Evolutionary conservation across 83 land plant species (phyloP).

Genomic region (Picea abies): DNA sequence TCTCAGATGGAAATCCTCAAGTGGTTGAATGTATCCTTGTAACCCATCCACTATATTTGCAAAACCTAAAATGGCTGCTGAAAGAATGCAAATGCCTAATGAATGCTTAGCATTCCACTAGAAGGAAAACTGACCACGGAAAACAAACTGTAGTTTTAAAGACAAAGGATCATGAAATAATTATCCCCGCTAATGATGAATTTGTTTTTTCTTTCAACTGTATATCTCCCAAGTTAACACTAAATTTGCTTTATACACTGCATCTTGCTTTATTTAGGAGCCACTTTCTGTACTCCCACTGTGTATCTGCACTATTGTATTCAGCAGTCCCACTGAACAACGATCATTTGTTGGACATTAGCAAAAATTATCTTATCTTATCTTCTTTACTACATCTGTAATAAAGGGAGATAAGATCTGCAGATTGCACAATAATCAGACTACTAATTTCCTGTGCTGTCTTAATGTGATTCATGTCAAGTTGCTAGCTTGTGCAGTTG

Average conservation of each 20-base stretch:
- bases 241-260: not conserved
- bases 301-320: too few relatives aligned
- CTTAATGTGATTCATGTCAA: not conserved
- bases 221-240: not conserved
- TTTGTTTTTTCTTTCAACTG: not conserved
- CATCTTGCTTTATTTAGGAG: too few relatives aligned
- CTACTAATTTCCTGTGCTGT: too few relatives aligned
- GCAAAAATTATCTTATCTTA: too few relatives aligned
- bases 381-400: too few relatives aligned
- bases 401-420: too few relatives aligned
- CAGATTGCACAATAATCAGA: too few relatives aligned
- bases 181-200: not conserved
- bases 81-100: not conserved
- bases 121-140: not conserved
- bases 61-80: not conserved
- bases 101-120: not conserved
- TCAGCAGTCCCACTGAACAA: too few relatives aligned
- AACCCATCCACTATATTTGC: not conserved
- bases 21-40: conserved; percentile 86
- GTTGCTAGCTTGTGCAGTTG: not conserved
- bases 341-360: too few relatives aligned
- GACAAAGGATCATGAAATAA: not conserved
- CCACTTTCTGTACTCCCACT: too few relatives aligned
- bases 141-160: not conserved
- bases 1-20: conserved; percentile 93